Evolutionary conservation across 768 basidiomycete species (phyloP).

Genomic region (Rhodotorula diobovata): DNA sequence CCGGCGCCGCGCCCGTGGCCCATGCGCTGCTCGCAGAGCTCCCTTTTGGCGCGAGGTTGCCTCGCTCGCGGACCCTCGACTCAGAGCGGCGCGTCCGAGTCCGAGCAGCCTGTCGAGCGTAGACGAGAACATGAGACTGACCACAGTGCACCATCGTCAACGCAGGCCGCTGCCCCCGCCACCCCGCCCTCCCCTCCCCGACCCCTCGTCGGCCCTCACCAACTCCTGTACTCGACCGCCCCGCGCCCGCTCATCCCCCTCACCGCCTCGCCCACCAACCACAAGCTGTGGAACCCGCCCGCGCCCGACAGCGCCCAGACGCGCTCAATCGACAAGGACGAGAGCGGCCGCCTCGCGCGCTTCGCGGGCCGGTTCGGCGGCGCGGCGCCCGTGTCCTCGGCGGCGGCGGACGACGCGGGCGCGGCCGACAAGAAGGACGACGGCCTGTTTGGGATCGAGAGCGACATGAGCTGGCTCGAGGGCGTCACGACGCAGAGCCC

Average conservation of each 20-base stretch:
- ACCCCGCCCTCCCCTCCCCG: neutral
- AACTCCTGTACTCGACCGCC: constrained; percentile 30
- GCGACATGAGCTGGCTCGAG: constrained; percentile 32
- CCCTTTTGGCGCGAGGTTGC: too few relatives aligned
- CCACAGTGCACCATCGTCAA: too few relatives aligned
- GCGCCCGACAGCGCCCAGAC: constrained; percentile 15
- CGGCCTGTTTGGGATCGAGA: constrained; percentile 26
- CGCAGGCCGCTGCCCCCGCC: neutral
- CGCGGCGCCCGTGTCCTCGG: neutral
- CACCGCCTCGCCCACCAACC: constrained; percentile 33
- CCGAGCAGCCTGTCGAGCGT: too few relatives aligned
- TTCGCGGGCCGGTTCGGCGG: constrained; percentile 24
- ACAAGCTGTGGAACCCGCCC: constrained; percentile 40
- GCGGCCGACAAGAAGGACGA: neutral
- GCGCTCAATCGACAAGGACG: constrained; percentile 33
- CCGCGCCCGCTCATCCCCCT: constrained; percentile 36
- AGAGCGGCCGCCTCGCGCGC: constrained; percentile 21
- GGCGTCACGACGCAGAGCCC: constrained; percentile 27
- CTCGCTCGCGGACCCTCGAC: too few relatives aligned
- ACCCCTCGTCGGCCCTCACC: constrained; percentile 24
- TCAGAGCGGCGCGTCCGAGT: too few relatives aligned
- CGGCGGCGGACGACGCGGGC: neutral
- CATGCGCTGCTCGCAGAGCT: too few relatives aligned
- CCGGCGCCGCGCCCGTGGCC: too few relatives aligned
- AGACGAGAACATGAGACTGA: too few relatives aligned